Conservation (phyloP, 352 stramenopile species). For the Pythium grandisporangium region DNA sequence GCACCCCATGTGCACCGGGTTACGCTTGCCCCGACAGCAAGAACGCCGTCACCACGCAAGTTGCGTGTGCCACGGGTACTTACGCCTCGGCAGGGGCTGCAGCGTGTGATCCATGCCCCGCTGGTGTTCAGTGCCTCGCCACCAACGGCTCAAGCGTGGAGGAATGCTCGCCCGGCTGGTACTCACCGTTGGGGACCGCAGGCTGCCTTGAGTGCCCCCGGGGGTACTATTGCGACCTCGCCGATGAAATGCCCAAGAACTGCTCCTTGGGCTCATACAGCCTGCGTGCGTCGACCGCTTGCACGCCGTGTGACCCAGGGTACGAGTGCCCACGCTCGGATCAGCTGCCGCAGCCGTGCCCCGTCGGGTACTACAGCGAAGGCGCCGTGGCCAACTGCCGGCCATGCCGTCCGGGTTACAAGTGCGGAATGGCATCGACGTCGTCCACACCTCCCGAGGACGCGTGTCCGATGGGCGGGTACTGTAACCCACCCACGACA, state of each 20-base stretch:
- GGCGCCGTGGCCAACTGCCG: conserved; percentile 57
- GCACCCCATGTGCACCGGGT: conserved; percentile 50
- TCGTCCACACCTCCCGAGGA: conserved; percentile 69
- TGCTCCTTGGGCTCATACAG: conserved; percentile 80
- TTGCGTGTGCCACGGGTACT: conserved; percentile 41
- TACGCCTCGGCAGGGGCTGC: conserved; percentile 41
- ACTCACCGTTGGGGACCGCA: conserved; percentile 41
- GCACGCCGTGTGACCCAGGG: conserved; percentile 56
- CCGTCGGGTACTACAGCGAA: conserved; percentile 84
- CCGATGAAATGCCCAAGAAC: conserved; percentile 52
- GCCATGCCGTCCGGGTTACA: conserved; percentile 62
- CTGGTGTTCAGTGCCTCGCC: conserved; percentile 69
- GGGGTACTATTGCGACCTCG: conserved; percentile 70
- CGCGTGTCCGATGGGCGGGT: conserved; percentile 84
- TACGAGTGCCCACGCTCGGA: conserved; percentile 76
- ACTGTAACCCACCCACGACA: conserved; percentile 79
- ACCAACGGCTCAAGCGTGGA: conserved; percentile 51
- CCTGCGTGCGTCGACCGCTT: conserved; percentile 49
- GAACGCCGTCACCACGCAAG: conserved; percentile 24
- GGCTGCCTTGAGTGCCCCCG: conserved; percentile 70
- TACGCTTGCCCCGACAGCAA: conserved; percentile 68
- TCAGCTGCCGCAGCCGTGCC: conserved; percentile 69
- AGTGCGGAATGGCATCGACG: conserved; percentile 69
- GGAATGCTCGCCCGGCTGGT: conserved; percentile 50
- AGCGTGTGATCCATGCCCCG: conserved; percentile 56